Conservation (phyloP, 805 yeast species). For the Millerago galiae region DNA sequence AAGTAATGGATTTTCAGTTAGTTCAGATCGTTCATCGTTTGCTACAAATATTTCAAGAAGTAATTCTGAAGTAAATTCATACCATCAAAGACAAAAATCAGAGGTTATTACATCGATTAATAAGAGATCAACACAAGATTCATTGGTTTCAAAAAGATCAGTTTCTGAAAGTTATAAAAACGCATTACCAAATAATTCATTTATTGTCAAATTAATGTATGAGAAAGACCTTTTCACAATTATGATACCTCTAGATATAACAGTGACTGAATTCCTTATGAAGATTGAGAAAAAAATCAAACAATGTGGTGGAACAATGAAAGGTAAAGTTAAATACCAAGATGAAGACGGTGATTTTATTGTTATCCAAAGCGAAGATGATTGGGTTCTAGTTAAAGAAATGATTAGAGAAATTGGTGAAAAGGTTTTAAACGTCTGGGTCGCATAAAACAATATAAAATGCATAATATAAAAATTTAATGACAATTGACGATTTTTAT, state of each 20-base stretch:
- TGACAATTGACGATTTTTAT: neutral
- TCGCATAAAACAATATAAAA: constrained; percentile 18
- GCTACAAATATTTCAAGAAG: constrained; percentile 10
- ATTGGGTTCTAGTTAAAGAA: constrained; percentile 81
- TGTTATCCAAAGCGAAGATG: constrained; percentile 78
- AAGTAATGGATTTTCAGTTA: constrained; percentile 22
- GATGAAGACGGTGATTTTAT: constrained; percentile 97
- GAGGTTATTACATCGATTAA: constrained; percentile 13
- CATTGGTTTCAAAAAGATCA: constrained; percentile 26
- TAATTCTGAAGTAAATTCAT: constrained; percentile 16
- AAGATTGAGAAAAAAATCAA: constrained; percentile 53
- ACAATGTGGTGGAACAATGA: constrained; percentile 42
- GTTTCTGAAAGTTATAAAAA: constrained; percentile 35
- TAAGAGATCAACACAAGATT: constrained; percentile 23
- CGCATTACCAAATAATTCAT: constrained; percentile 31
- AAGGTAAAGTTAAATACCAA: constrained; percentile 62
- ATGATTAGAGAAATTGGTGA: constrained; percentile 47
- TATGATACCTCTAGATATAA: constrained; percentile 49
- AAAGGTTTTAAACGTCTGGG: constrained; percentile 39
- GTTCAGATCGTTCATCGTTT: constrained; percentile 22
- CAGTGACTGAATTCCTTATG: constrained; percentile 45
- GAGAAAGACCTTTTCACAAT: constrained; percentile 53
- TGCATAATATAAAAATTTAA: neutral
- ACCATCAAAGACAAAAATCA: constrained; percentile 24
- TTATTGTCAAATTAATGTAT: constrained; percentile 36